Percentiles rank a stretch among this genome's conserved stretches.
phyloP scores from a whole-genome alignment of 768 basidiomycete genomes.

The Tulasnella sp. region DNA sequence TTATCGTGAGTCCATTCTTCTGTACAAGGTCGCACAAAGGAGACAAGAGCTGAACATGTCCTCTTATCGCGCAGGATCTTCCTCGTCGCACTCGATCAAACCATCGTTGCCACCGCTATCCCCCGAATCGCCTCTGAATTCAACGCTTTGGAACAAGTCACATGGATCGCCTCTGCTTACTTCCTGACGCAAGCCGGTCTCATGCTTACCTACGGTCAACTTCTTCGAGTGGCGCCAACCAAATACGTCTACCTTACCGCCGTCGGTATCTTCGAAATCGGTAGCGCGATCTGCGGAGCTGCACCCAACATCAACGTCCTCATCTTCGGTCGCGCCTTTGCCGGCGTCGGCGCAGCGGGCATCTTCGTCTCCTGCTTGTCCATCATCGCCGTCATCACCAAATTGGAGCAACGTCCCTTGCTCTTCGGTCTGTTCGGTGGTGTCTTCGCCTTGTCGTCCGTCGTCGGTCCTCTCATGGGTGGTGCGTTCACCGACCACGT shows the following conservation, averaged over 20 bases:
- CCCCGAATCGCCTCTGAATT: conserved; percentile 19
- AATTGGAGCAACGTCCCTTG: conserved; percentile 26
- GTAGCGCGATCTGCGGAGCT: conserved; percentile 38
- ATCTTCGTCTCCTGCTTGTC: conserved; percentile 28
- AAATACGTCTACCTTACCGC: conserved; percentile 29
- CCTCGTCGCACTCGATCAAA: conserved; percentile 19
- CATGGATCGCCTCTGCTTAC: conserved; percentile 23
- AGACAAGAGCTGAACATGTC: background rate
- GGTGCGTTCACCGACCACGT: conserved; percentile 34
- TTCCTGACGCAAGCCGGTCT: conserved; percentile 22
- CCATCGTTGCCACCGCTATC: conserved; percentile 19
- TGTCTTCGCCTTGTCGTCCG: conserved; percentile 31
- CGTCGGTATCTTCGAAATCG: conserved; percentile 38
- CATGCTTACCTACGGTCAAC: conserved; percentile 21
- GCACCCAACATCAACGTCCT: conserved; percentile 29
- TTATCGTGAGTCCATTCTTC: background rate
- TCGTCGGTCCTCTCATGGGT: conserved; percentile 31
- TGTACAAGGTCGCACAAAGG: background rate
- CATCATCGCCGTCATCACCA: conserved; percentile 29
- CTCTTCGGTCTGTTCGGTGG: conserved; percentile 39
- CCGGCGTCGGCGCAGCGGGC: conserved; percentile 41
- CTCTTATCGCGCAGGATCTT: background rate
- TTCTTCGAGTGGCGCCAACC: conserved; percentile 25
- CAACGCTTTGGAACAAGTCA: conserved; percentile 20
- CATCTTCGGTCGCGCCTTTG: conserved; percentile 41